Percentiles rank a stretch among this genome's conserved stretches.
phyloP scores from a whole-genome alignment of 108 stramenopile species.

The Nitzschia sp. region DNA sequence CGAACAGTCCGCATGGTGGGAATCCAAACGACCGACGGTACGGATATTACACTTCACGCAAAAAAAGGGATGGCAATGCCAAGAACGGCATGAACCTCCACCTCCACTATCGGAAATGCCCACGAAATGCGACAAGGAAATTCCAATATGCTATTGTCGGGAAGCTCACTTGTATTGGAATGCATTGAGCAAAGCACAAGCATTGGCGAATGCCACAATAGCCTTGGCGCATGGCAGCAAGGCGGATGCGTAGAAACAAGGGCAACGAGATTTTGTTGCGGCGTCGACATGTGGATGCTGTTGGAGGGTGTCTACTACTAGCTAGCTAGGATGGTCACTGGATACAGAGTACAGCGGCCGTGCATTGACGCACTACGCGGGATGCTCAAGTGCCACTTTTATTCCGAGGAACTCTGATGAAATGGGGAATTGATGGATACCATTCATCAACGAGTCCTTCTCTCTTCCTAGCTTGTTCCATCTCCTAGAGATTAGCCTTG shows the following conservation, averaged over 20 bases:
- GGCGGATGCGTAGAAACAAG: neutral
- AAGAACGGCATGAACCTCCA: slow-evolving; percentile 13
- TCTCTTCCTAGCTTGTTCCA: too few species aligned
- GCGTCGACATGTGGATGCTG: too few species aligned
- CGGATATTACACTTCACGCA: slow-evolving; percentile 40
- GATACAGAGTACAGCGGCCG: too few species aligned
- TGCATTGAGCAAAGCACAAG: slow-evolving; percentile 11
- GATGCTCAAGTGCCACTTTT: too few species aligned
- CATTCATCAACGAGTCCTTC: too few species aligned
- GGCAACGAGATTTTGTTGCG: too few species aligned
- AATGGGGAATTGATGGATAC: too few species aligned
- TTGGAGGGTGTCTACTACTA: too few species aligned
- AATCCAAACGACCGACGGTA: slow-evolving; percentile 14
- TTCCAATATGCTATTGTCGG: slow-evolving; percentile 31
- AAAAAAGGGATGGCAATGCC: slow-evolving; percentile 46
- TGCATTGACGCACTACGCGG: too few species aligned
- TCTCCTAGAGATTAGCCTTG: too few species aligned
- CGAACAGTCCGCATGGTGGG: slow-evolving; percentile 19
- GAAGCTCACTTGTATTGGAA: slow-evolving; percentile 36
- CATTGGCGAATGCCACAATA: slow-evolving; percentile 1
- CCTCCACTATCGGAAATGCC: slow-evolving; percentile 16
- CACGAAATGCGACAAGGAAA: neutral
- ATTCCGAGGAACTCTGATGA: too few species aligned
- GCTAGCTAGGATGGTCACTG: too few species aligned
- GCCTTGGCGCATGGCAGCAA: neutral